Evolutionary conservation across 2,329 filamentous ascomycete genomes (phyloP).

Genomic region (Rhinocladiella mackenziei): DNA sequence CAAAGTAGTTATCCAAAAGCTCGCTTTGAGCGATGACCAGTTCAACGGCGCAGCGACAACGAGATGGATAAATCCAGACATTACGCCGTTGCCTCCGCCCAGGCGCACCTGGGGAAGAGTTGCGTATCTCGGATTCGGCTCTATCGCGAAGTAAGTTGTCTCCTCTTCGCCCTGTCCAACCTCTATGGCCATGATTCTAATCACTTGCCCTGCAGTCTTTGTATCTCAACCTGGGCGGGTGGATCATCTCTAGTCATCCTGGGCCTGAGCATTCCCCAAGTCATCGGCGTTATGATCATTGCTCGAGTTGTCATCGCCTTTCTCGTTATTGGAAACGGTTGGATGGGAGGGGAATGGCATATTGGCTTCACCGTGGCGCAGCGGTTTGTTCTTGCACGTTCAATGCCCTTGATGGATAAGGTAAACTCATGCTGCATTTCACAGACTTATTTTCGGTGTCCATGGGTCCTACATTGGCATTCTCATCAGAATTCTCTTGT

Average conservation of each 20-base stretch:
- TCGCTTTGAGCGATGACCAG: no score
- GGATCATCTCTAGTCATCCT: slow-evolving; percentile 35
- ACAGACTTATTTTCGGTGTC: slow-evolving; percentile 51
- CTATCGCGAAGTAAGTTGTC: slow-evolving; percentile 33
- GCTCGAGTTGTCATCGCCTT: slow-evolving; percentile 39
- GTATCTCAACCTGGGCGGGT: slow-evolving; percentile 33
- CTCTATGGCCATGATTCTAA: no score
- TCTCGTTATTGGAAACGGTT: slow-evolving; percentile 42
- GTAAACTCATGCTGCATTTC: no score
- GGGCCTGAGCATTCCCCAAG: slow-evolving; percentile 86
- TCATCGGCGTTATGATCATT: slow-evolving; percentile 55
- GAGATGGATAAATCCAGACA: slow-evolving; percentile 43
- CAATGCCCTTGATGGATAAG: no score
- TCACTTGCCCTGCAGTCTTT: no score
- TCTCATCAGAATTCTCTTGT: slow-evolving; percentile 41
- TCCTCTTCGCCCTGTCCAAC: no score
- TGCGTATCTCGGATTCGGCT: slow-evolving; percentile 20
- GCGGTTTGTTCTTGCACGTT: no score
- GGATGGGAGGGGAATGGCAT: slow-evolving; percentile 44
- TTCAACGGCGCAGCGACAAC: no score
- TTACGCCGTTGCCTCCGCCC: slow-evolving; percentile 38
- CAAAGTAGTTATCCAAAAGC: no score
- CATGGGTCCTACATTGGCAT: slow-evolving; percentile 40
- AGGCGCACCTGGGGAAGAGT: slow-evolving; percentile 37
- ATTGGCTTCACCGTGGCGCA: slow-evolving; percentile 44